phyloP scores from a whole-genome alignment of 306 rosid genomes.

The Gillenia trifoliata region DNA sequence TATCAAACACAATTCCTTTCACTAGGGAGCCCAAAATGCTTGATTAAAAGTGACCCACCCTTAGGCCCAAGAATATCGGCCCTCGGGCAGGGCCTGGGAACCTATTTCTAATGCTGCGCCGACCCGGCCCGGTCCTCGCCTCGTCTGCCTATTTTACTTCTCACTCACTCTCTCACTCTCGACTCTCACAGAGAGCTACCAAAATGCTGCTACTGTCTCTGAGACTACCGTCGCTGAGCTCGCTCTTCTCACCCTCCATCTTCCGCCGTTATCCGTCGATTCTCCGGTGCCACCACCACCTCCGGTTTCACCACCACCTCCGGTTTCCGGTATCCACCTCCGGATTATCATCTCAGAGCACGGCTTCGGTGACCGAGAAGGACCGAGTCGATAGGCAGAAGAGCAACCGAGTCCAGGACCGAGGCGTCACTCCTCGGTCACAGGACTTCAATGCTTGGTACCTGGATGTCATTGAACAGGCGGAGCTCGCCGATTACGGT shows the following conservation, averaged over 20 bases:
- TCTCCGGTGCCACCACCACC: slow-evolving; percentile 33
- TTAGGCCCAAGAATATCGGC: too few relatives aligned
- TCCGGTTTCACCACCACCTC: slow-evolving; percentile 19
- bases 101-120: too few relatives aligned
- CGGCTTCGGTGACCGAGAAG: slow-evolving; percentile 38
- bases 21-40: too few relatives aligned
- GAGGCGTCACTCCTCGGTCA: slow-evolving; percentile 78
- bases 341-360: slow-evolving; percentile 44
- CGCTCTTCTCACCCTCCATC: slow-evolving; percentile 24
- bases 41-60: too few relatives aligned
- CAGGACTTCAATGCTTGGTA: slow-evolving; percentile 94
- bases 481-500: slow-evolving; percentile 91
- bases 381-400: slow-evolving; percentile 41
- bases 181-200: neutral
- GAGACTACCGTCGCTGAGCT: slow-evolving; percentile 60
- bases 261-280: slow-evolving; percentile 29
- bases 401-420: slow-evolving; percentile 50
- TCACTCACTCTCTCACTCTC: too few relatives aligned
- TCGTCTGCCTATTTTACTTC: neutral
- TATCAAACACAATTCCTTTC: too few relatives aligned
- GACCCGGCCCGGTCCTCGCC: neutral
- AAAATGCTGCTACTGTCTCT: slow-evolving; percentile 54
- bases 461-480: slow-evolving; percentile 70
- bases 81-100: too few relatives aligned
- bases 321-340: slow-evolving; percentile 9